Conservation (phyloP, 345 rosid genomes). For the Hirschfeldia incana region DNA sequence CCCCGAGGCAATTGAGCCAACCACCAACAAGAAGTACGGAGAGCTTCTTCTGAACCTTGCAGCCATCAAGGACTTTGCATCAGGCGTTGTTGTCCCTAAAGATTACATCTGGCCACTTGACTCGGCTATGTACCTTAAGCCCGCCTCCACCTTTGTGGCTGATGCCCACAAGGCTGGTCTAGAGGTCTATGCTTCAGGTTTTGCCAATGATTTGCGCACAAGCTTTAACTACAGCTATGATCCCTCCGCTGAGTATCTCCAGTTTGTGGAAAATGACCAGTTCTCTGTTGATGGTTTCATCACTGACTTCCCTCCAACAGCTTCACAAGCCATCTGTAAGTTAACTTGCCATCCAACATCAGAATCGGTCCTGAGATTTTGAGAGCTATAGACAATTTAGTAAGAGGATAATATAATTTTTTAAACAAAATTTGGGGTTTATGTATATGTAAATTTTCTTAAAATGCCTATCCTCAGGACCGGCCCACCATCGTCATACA, state of each 20-base stretch:
- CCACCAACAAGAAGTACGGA: conserved; percentile 61
- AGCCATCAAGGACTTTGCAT: conserved; percentile 58
- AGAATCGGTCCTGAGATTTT: no score
- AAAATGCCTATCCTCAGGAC: no score
- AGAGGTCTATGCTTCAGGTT: conserved; percentile 73
- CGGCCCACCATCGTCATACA: neutral
- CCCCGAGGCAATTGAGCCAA: conserved; percentile 57
- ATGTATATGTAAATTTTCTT: no score
- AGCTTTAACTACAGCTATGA: conserved; percentile 73
- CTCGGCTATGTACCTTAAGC: conserved; percentile 49
- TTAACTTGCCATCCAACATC: neutral
- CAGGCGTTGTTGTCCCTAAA: conserved; percentile 78
- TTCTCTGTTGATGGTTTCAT: conserved; percentile 77
- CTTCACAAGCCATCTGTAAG: conserved; percentile 72
- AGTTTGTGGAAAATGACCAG: conserved; percentile 57
- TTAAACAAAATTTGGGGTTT: no score
- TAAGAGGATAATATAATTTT: no score
- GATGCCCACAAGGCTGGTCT: conserved; percentile 84
- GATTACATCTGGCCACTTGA: conserved; percentile 69
- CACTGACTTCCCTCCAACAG: conserved; percentile 83
- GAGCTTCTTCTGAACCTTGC: conserved; percentile 49
- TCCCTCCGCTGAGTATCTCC: conserved; percentile 67
- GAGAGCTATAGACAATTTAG: no score
- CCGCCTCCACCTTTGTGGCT: conserved; percentile 57
- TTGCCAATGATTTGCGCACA: conserved; percentile 59